Evolutionary conservation across 208 protist genomes (phyloP), one percentile per base, ranked within the genome.

Genomic region (Jaenimonas drosophilae): DNA sequence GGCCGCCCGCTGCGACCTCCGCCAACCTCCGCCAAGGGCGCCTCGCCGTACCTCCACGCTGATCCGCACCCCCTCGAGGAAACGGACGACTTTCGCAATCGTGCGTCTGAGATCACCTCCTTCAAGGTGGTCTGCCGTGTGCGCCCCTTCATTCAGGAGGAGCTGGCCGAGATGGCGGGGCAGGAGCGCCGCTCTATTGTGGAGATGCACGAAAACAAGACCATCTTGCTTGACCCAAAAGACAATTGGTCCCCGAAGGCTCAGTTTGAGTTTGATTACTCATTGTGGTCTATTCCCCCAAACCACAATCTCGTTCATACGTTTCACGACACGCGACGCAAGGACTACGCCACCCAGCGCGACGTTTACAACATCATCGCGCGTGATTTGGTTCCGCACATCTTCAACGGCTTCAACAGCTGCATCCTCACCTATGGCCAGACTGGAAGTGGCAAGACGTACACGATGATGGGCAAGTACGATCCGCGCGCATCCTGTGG

Each of bases 371-470:
- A 90, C 46, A 38, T 89, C 37, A 77, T 97, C 20, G 94, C 83
- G 16, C 81, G 81, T 50, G 78, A 91, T 32, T 69, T 96, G 31
- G 76, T 97, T 6, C 77, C 92, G 23, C 92, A 97, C 66, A 77
- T 93, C 17, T 93, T 95, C 70, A 71, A 87, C 33, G 85, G 91
- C 28, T 89, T 80, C 65, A 94, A 96, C 71, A 86, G 71, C 49
- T 92, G 86, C 46, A 80, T 97, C 51, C 76, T 97, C 19, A 88
- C 83, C 7, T 96, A 96, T 64, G 90, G 90, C 23, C 80, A 94
- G 56, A 97, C 93, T 0, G 84, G 83, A n/a, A 87, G 77, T 50
- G 94, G 88, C 5, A 95, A 95, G 62, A 91, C 80, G 23, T 95
- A 95, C 74, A 92, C 81, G 7, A 92, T 95, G 77, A 91, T 92